These are phyloP conservation scores for Eleusine coracana DNA, from an alignment of 176 grass and related monocot species.

Conservation along the genomic window DNA sequence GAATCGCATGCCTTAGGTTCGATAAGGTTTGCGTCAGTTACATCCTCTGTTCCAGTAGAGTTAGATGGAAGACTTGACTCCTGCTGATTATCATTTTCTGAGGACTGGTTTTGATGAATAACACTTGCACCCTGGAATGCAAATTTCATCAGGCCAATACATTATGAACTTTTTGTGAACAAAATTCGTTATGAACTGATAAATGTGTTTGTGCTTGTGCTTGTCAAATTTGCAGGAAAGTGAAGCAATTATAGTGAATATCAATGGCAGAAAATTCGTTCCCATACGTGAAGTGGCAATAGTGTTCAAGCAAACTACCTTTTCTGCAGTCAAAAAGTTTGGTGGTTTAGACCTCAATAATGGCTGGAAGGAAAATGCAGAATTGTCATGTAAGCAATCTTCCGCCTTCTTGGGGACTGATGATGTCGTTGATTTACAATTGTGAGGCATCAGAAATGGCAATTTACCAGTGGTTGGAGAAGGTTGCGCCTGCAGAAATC, in stretches of 20 bases:
- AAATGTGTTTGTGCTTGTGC: background rate
- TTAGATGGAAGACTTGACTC: conserved; percentile 42
- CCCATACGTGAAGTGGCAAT: background rate
- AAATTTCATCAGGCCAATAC: conserved; percentile 15
- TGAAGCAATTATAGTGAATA: background rate
- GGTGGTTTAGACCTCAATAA: conserved; percentile 47
- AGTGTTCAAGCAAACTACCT: conserved; percentile 37
- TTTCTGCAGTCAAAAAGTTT: conserved; percentile 44
- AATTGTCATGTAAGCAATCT: conserved; percentile 40
- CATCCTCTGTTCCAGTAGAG: conserved; percentile 36
- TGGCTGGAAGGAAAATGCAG: conserved; percentile 65
- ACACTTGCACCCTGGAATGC: conserved; percentile 18
- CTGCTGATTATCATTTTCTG: conserved; percentile 26
- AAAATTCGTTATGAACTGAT: background rate
- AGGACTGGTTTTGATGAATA: conserved; percentile 28
- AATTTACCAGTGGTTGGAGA: conserved; percentile 90
- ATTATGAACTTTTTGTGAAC: background rate
- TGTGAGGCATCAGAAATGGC: conserved; percentile 50
- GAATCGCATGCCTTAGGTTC: conserved; percentile 38
- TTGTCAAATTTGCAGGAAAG: background rate
- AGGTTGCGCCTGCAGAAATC: conserved; percentile 66
- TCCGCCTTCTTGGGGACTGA: conserved; percentile 36
- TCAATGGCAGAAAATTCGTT: background rate
- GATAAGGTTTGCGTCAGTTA: conserved; percentile 21
- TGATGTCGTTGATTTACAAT: conserved; percentile 23